These are phyloP conservation scores for Yarrowia deformans DNA, from an alignment of 805 yeast species.

Conservation along the genomic window DNA sequence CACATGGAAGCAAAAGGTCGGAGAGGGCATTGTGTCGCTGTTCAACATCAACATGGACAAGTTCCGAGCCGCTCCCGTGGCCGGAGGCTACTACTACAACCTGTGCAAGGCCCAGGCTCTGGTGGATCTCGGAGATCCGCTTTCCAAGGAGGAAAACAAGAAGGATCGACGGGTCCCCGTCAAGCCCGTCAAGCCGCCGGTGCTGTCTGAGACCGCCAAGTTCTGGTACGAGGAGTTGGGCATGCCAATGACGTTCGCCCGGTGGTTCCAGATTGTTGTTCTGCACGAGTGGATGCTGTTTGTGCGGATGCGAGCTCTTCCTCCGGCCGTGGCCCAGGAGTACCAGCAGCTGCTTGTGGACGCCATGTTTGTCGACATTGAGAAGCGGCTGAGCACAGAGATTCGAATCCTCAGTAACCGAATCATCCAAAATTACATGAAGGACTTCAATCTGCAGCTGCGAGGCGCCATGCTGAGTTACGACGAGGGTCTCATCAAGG, in stretches of 20 bases:
- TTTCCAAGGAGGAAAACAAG: constrained; percentile 24
- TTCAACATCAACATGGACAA: constrained; percentile 89
- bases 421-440: constrained; percentile 82
- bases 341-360: constrained; percentile 94
- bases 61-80: constrained; percentile 91
- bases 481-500: constrained; percentile 87
- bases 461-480: constrained; percentile 89
- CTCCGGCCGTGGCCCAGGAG: constrained; percentile 83
- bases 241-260: constrained; percentile 87
- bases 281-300: constrained; percentile 93
- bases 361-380: constrained; percentile 88
- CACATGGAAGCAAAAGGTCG: constrained; percentile 49
- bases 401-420: constrained; percentile 83
- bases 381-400: constrained; percentile 81
- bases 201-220: constrained; percentile 69
- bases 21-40: constrained; percentile 49
- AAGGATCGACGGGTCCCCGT: constrained; percentile 41
- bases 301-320: constrained; percentile 96
- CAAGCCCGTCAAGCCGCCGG: constrained; percentile 28
- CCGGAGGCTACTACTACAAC: constrained; percentile 86
- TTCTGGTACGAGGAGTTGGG: constrained; percentile 87
- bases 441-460: constrained; percentile 88
- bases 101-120: constrained; percentile 75
- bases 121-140: constrained; percentile 33
- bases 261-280: constrained; percentile 92